These are phyloP conservation scores for Pelargonium australe DNA, from an alignment of 441 rosid genomes.

Conservation along the genomic window DNA sequence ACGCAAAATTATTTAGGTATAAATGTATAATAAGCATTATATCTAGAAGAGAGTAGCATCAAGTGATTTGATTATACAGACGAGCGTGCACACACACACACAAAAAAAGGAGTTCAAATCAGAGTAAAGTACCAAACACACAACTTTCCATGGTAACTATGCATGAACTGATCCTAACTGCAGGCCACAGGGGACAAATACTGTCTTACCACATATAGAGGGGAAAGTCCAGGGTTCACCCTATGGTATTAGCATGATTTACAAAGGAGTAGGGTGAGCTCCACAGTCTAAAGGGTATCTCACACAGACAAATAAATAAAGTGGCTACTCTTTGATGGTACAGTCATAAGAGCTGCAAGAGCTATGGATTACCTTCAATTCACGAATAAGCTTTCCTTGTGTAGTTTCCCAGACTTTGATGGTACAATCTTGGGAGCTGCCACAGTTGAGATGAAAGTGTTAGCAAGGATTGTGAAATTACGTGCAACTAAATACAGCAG, in stretches of 20 bases:
- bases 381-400: constrained; percentile 95
- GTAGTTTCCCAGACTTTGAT: constrained; percentile 97
- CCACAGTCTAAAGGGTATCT: not conserved
- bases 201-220: not conserved
- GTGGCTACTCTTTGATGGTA: constrained; percentile 2
- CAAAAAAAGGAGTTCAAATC: not conserved
- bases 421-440: constrained; percentile 92
- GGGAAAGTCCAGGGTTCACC: not conserved
- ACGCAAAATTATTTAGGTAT: not conserved
- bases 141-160: not conserved
- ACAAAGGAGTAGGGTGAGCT: not conserved
- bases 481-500: not conserved
- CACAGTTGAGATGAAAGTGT: constrained; percentile 16
- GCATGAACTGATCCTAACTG: not conserved
- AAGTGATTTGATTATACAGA: not conserved
- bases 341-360: constrained; percentile 5
- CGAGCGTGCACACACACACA: too few relatives aligned
- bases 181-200: not conserved
- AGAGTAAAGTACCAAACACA: not conserved
- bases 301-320: not conserved
- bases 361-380: constrained; percentile 61
- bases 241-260: not conserved
- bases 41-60: not conserved
- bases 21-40: too few relatives aligned
- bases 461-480: constrained; percentile 5